These are phyloP conservation scores for Antrodiella citrinella DNA, from an alignment of 768 basidiomycete genomes.

Conservation along the genomic window DNA sequence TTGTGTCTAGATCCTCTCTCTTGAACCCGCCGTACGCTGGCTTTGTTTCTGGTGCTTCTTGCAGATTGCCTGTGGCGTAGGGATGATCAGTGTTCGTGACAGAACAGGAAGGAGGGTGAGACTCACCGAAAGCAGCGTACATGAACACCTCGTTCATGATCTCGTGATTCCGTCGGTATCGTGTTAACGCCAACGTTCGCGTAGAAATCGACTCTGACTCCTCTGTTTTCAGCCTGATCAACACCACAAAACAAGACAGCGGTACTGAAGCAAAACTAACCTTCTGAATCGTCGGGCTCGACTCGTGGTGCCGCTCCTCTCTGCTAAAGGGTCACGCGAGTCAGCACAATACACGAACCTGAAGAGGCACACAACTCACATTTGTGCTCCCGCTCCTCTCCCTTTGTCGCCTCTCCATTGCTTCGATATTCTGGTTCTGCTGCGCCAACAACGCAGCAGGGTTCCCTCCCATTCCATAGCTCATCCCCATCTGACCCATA, in stretches of 20 bases:
- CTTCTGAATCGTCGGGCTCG: slow-evolving; percentile 62
- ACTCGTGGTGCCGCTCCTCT: slow-evolving; percentile 31
- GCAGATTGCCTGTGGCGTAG: slow-evolving; percentile 5
- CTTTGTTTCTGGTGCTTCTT: slow-evolving; percentile 3
- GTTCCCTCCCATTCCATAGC: slow-evolving; percentile 11
- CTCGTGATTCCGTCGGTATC: slow-evolving; percentile 77
- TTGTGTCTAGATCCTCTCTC: slow-evolving; percentile 6
- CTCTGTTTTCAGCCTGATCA: too few species aligned
- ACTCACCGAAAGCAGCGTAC: slow-evolving; percentile 57
- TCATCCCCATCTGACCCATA: slow-evolving; percentile 2
- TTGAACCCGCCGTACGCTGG: slow-evolving; percentile 9
- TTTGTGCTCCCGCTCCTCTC: too few species aligned
- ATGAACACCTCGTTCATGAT: slow-evolving; percentile 79
- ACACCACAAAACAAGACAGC: neutral
- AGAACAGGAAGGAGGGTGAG: neutral
- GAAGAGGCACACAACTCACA: too few species aligned
- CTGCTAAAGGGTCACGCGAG: too few species aligned
- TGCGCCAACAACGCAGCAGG: slow-evolving; percentile 66
- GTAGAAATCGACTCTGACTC: slow-evolving; percentile 57
- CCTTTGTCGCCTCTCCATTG: slow-evolving; percentile 60
- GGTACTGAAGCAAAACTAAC: slow-evolving; percentile 24
- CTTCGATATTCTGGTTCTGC: slow-evolving; percentile 66
- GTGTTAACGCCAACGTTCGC: slow-evolving; percentile 58
- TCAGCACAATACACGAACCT: too few species aligned
- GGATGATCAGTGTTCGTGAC: slow-evolving; percentile 27